Percentiles rank a stretch among this genome's conserved stretches.
phyloP scores from a whole-genome alignment of 805 yeast genomes.

The Wickerhamiella sergipiensis region DNA sequence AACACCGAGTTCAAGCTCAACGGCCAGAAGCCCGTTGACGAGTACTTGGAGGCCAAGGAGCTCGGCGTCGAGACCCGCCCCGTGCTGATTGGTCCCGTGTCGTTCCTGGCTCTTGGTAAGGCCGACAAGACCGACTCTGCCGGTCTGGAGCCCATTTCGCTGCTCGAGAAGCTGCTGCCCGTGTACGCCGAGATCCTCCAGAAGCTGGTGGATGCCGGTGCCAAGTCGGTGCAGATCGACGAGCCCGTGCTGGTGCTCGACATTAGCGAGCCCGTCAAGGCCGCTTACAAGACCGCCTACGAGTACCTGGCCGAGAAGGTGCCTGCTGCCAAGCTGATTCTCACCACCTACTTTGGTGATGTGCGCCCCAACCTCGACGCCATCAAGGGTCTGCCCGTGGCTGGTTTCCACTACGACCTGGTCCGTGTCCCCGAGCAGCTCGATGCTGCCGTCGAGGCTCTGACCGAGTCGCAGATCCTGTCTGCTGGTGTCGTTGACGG shows the following conservation, averaged over 20 bases:
- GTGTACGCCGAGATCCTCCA: conserved; percentile 80
- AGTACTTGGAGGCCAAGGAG: conserved; percentile 94
- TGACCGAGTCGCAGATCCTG: conserved; percentile 58
- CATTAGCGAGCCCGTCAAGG: conserved; percentile 69
- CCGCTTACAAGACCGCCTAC: conserved; percentile 81
- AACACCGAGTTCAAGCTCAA: conserved; percentile 90
- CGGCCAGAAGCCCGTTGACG: conserved; percentile 93
- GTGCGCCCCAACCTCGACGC: conserved; percentile 92
- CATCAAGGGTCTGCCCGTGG: conserved; percentile 78
- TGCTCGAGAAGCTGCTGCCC: conserved; percentile 81
- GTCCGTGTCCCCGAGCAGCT: conserved; percentile 95
- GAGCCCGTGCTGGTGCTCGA: conserved; percentile 96
- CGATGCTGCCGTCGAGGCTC: conserved; percentile 58
- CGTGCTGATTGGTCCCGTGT: conserved; percentile 90
- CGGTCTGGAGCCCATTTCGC: conserved; percentile 84
- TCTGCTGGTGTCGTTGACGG: conserved; percentile 98
- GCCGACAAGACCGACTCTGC: conserved; percentile 87
- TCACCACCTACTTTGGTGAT: conserved; percentile 96
- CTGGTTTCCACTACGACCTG: conserved; percentile 93
- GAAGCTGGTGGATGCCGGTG: conserved; percentile 90
- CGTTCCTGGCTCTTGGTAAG: conserved; percentile 91
- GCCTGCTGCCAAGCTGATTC: conserved; percentile 62
- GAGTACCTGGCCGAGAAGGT: conserved; percentile 54
- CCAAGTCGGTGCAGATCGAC: conserved; percentile 86
- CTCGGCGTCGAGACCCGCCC: conserved; percentile 97